Conservation (phyloP, 805 yeast genomes). For the Barnettozyma californica region DNA sequence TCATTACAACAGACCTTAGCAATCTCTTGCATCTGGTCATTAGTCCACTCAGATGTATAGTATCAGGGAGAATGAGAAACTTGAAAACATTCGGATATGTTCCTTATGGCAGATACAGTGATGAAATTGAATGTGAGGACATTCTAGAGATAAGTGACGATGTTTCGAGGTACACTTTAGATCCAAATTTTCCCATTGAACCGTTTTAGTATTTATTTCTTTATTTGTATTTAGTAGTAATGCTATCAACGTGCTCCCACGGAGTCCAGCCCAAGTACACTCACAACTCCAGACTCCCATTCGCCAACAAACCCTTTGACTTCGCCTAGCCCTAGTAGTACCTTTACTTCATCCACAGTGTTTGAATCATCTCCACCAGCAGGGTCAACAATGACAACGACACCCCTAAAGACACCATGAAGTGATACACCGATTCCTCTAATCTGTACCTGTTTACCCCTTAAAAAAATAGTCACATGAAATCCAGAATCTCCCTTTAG, state of each 20-base stretch:
- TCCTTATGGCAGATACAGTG: neutral
- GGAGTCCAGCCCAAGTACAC: slow-evolving; percentile 2
- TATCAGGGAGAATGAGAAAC: neutral
- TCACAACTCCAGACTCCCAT: slow-evolving; percentile 1
- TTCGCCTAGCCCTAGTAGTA: neutral
- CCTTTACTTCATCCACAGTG: neutral
- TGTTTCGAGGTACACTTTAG: neutral
- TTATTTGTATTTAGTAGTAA: neutral
- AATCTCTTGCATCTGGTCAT: neutral
- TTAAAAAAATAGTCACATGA: slow-evolving; percentile 36
- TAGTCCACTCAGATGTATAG: neutral
- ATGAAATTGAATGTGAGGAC: neutral
- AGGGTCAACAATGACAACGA: slow-evolving; percentile 47
- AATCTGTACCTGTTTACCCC: slow-evolving; percentile 31
- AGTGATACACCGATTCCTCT: slow-evolving; percentile 65
- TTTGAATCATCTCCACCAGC: neutral
- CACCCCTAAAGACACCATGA: slow-evolving; percentile 69
- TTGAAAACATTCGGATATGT: neutral
- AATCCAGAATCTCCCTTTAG: slow-evolving; percentile 72
- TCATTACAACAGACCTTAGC: neutral
- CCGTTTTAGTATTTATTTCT: neutral
- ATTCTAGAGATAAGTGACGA: neutral
- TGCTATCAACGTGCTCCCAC: neutral
- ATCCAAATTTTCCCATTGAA: neutral
- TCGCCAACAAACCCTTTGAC: neutral